These are phyloP conservation scores for Asparagopsis taxiformis DNA, from an alignment of 31 red algal genomes.

Conservation along the genomic window DNA sequence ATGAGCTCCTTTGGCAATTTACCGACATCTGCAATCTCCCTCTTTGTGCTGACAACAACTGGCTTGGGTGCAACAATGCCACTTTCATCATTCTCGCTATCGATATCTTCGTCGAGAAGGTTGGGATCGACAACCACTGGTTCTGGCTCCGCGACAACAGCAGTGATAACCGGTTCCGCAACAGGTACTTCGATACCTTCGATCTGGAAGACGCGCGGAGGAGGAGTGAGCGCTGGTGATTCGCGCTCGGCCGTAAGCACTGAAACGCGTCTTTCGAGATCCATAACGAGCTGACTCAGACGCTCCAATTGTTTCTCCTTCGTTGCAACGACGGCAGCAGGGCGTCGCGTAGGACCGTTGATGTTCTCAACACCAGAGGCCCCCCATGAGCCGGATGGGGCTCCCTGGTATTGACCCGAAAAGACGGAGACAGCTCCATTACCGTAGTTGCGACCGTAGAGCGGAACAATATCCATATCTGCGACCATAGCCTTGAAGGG, in stretches of 20 bases:
- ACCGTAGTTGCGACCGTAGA: constrained; percentile 62
- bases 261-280: constrained; percentile 39
- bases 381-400: constrained; percentile 27
- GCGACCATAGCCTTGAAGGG: constrained; percentile 58
- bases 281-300: constrained; percentile 54
- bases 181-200: constrained; percentile 28
- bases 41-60: constrained; percentile 26
- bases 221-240: constrained; percentile 26
- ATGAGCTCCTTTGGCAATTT: constrained; percentile 34
- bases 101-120: background rate
- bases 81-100: constrained; percentile 30
- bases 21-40: constrained; percentile 14
- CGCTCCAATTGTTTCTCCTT: constrained; percentile 57
- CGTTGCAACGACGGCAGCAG: constrained; percentile 25
- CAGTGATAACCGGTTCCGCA: background rate
- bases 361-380: constrained; percentile 40
- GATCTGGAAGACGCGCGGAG: constrained; percentile 7
- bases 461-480: constrained; percentile 52
- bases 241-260: constrained; percentile 26
- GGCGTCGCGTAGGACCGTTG: constrained; percentile 44
- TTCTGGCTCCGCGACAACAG: background rate
- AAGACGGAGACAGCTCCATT: constrained; percentile 39
- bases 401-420: constrained; percentile 48
- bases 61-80: constrained; percentile 7
- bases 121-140: constrained; percentile 1